A percentile compares a stretch with the other conserved stretches of the same genome.
These are phyloP conservation scores for Rhododendron kiyosumense DNA, from an alignment of 148 eudicot species.

Conservation along the genomic window DNA sequence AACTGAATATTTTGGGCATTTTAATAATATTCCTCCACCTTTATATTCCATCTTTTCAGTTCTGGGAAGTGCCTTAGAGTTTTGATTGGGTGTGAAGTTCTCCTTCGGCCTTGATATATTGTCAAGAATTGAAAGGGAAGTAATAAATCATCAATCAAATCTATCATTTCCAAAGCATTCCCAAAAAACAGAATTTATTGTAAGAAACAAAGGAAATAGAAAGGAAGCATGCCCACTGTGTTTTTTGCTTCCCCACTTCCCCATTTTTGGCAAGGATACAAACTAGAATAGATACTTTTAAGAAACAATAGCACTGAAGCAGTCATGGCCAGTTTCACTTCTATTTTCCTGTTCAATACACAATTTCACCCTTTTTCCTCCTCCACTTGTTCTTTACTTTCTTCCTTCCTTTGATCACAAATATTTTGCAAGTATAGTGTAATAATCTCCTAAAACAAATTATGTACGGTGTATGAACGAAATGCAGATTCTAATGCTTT, in stretches of 20 bases:
- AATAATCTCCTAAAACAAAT: background rate
- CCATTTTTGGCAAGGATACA: background rate
- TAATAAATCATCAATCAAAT: background rate
- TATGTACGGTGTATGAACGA: background rate
- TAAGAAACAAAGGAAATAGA: background rate
- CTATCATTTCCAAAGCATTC: background rate
- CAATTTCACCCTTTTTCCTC: background rate
- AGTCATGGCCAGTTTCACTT: background rate
- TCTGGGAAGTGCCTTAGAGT: too few relatives aligned
- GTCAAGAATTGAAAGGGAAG: too few relatives aligned
- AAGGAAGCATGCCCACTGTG: background rate
- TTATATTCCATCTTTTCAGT: too few relatives aligned
- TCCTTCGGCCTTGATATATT: too few relatives aligned
- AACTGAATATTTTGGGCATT: too few relatives aligned
- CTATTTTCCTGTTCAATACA: background rate
- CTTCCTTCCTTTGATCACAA: background rate
- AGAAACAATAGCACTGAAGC: background rate
- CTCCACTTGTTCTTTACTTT: background rate
- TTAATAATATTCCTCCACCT: too few relatives aligned
- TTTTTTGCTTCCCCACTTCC: background rate
- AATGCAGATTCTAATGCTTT: background rate
- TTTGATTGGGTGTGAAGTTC: too few relatives aligned
- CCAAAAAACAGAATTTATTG: too few relatives aligned
- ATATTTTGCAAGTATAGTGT: background rate
- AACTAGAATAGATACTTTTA: background rate